These are phyloP conservation scores for Pseudogymnoascus sp. DNA, from an alignment of 2,329 filamentous ascomycete species.

Conservation along the genomic window DNA sequence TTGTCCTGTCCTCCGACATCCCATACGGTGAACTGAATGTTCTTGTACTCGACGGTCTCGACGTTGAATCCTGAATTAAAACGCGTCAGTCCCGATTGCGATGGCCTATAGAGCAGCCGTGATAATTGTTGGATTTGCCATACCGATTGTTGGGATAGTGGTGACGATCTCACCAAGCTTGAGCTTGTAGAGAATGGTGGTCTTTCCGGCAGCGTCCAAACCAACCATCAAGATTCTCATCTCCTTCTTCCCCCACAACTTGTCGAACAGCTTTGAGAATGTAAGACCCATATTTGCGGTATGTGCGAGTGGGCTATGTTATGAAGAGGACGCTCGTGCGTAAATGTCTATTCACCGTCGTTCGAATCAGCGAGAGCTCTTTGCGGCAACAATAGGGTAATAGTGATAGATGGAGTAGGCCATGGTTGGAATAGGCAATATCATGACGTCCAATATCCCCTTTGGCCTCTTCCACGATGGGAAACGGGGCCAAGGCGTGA, in stretches of 20 bases:
- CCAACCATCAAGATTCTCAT: slow-evolving; percentile 99
- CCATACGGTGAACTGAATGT: slow-evolving; percentile 99
- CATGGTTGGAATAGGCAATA: background rate
- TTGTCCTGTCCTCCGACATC: slow-evolving; percentile 99
- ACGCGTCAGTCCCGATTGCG: background rate
- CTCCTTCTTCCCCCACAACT: slow-evolving; percentile 99
- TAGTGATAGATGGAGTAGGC: background rate
- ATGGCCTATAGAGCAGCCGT: background rate
- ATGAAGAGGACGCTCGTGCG: slow-evolving; percentile 29
- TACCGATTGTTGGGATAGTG: slow-evolving; percentile 97
- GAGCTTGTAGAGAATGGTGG: slow-evolving; percentile 99
- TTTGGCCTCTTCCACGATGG: background rate
- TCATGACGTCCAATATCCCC: slow-evolving; percentile 3
- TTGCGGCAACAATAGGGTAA: background rate
- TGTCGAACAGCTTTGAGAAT: slow-evolving; percentile 93
- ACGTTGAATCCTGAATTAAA: slow-evolving; percentile 80
- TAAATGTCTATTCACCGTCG: slow-evolving; percentile 15
- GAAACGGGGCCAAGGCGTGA: background rate
- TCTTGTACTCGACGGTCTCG: slow-evolving; percentile 99
- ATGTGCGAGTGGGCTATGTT: slow-evolving; percentile 25
- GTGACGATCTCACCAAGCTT: slow-evolving; percentile 99
- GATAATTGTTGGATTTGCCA: slow-evolving; percentile 25
- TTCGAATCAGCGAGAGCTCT: slow-evolving; percentile 2
- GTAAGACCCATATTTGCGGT: slow-evolving; percentile 89
- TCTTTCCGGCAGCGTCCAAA: slow-evolving; percentile 99